Base-by-base conservation (phyloP, 2,329 filamentous ascomycete genomes). In the Tolypocladium tropicale region DNA sequence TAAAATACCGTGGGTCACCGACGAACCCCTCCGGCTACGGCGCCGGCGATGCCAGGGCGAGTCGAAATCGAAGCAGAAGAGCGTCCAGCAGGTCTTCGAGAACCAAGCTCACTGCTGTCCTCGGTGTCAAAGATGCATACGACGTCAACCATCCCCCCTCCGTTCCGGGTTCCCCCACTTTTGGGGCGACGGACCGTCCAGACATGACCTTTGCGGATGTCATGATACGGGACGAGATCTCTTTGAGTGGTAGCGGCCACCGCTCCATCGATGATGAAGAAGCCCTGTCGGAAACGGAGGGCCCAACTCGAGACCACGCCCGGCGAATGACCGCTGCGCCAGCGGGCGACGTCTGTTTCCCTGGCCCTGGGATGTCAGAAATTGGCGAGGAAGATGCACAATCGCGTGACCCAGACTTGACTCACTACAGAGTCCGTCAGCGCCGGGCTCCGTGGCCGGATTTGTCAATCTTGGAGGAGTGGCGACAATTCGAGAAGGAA, bases 311-410 rank as follows among this genome's bases (percentile, higher is more conserved):
- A 23, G 67, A 68, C 32, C 67, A 63, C 21, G 59, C 58, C 6
- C 63, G 68, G 52, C 78, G 86, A 39, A 78, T 84, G 61, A 78
- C 79, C 14, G 70, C 86, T 14, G 78, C 85, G 12, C 89, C 85
- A 0, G 84, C 94, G 64, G 89, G 89, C 61, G 94, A 97, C 72
- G 92, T 97, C 0, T 96, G 94, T 74, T 96, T 96, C 65, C 93
- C 92, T 0, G 84, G 88, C 55, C 84, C 67, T 10, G 70, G 65
- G 32, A 72, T 91, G 71, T 94, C 90, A 0, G 90, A 95, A 64
- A 76, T 94, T 52, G 90, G 80, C 32, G 88, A 93, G 34, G 90
- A 95, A 51, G 90, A 94, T 52, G 71, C 78, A 9, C 74, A 74
- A 48, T 71, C 75, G 5, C 78, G 80, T 5, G 75, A 72, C 63